Percentiles rank a stretch among this genome's conserved stretches.
Conservation (phyloP, 371 early-diverging fungal genomes). For the Mortierella sp. region DNA sequence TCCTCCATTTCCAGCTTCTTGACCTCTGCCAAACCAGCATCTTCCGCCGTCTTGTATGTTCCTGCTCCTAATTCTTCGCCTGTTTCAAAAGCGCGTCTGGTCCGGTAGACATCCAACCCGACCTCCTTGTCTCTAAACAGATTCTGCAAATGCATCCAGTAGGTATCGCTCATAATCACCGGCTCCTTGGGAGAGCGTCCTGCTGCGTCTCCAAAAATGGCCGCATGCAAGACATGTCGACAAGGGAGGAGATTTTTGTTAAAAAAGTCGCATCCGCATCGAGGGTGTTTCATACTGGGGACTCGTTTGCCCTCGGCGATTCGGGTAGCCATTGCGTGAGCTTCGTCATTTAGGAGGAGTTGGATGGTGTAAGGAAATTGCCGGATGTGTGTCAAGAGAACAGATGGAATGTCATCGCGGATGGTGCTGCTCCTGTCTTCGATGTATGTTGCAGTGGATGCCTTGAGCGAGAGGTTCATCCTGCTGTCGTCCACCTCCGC, state of each 20-base stretch:
- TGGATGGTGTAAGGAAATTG: neutral
- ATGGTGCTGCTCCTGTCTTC: neutral
- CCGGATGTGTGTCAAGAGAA: neutral
- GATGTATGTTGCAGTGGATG: neutral
- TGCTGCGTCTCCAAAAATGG: neutral
- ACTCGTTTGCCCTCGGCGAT: neutral
- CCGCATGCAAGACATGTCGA: neutral
- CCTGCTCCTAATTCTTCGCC: neutral
- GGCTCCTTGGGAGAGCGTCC: neutral
- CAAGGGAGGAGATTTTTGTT: constrained; percentile 1
- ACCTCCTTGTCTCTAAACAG: neutral
- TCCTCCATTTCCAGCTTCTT: neutral
- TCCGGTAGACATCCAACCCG: neutral
- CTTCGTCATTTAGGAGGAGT: neutral
- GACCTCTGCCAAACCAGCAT: neutral
- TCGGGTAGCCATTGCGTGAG: neutral
- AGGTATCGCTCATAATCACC: neutral
- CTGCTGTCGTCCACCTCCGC: constrained; percentile 20
- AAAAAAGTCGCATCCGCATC: neutral
- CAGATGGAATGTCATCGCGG: neutral
- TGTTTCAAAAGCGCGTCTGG: neutral
- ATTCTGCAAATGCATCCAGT: neutral
- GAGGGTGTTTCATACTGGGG: neutral
- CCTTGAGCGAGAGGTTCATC: neutral
- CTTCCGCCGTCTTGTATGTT: neutral